Evolutionary conservation across 202 grass and related monocot genomes (phyloP).

Genomic region (Musa balbisiana): DNA sequence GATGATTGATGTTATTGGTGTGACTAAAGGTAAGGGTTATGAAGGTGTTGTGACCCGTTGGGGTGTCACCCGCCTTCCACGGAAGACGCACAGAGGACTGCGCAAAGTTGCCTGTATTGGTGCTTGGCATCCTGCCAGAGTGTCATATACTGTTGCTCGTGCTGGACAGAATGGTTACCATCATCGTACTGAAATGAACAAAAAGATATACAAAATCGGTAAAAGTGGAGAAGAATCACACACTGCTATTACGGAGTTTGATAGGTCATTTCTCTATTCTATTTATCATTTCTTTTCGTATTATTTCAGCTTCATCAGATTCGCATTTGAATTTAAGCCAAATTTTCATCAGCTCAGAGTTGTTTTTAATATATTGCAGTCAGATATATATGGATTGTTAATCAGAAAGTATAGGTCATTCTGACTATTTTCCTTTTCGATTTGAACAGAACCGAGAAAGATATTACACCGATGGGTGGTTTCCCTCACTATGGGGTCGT

Average conservation of each 20-base stretch:
- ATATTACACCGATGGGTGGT: slow-evolving; percentile 89
- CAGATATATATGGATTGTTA: neutral
- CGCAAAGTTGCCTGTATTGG: slow-evolving; percentile 95
- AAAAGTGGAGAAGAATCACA: slow-evolving; percentile 65
- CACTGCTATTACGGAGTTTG: slow-evolving; percentile 61
- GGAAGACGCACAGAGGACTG: slow-evolving; percentile 88
- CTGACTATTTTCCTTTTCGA: neutral
- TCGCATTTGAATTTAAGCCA: too few relatives aligned
- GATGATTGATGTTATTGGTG: slow-evolving; percentile 97
- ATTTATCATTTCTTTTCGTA: neutral
- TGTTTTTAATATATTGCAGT: too few relatives aligned
- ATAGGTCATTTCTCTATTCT: slow-evolving; percentile 35
- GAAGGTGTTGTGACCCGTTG: slow-evolving; percentile 92
- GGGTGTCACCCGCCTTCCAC: slow-evolving; percentile 89
- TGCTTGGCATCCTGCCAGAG: slow-evolving; percentile 90
- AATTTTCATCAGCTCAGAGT: too few relatives aligned
- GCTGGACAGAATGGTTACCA: slow-evolving; percentile 95
- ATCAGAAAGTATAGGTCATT: too few relatives aligned
- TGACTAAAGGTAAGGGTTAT: slow-evolving; percentile 94
- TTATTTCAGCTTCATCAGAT: too few relatives aligned
- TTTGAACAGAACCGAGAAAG: slow-evolving; percentile 70
- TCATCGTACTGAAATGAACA: slow-evolving; percentile 92
- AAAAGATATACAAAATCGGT: slow-evolving; percentile 85
- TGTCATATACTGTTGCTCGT: slow-evolving; percentile 84
- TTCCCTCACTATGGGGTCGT: slow-evolving; percentile 91